Conservation (phyloP, 2,329 filamentous ascomycete species). For the Simplicillium sp. region DNA sequence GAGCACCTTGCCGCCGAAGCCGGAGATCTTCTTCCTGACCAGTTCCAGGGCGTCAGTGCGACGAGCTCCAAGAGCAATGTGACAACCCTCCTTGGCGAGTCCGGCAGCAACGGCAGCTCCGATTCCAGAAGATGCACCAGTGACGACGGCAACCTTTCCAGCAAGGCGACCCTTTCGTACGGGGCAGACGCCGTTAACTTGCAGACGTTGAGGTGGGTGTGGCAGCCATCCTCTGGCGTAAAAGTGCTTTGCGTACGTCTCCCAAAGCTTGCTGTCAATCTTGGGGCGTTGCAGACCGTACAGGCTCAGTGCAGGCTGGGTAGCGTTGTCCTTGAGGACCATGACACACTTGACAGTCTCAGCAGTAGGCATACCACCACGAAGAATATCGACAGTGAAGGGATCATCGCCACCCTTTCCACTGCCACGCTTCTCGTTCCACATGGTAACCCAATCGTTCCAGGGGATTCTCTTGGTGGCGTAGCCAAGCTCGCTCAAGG, state of each 20-base stretch:
- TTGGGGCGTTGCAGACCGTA: conserved; percentile 53
- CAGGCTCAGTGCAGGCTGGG: conserved; percentile 45
- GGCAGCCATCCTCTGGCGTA: conserved; percentile 71
- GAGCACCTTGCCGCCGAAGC: conserved; percentile 54
- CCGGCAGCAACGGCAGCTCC: conserved; percentile 64
- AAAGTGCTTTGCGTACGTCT: conserved; percentile 73
- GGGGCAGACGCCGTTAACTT: conserved; percentile 14
- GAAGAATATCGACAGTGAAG: conserved; percentile 71
- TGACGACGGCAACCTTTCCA: conserved; percentile 66
- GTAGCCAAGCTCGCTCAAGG: conserved; percentile 59
- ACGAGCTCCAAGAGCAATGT: conserved; percentile 63
- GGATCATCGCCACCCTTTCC: conserved; percentile 58
- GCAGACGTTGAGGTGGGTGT: conserved; percentile 43
- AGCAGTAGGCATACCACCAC: conserved; percentile 69
- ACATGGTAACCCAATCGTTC: conserved; percentile 66
- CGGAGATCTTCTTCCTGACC: conserved; percentile 51
- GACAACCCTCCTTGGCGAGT: conserved; percentile 60
- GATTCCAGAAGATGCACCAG: conserved; percentile 71
- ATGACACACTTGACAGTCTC: conserved; percentile 63
- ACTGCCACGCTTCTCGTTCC: conserved; percentile 60
- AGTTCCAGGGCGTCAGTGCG: conserved; percentile 58
- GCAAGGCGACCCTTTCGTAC: conserved; percentile 46
- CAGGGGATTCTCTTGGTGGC: conserved; percentile 56
- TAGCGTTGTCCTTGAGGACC: conserved; percentile 62
- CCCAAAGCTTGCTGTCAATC: conserved; percentile 60